Evolutionary conservation across 2,329 filamentous ascomycete species (phyloP), one percentile per base, ranked within the genome.

Genomic region (Thermoascus crustaceus): DNA sequence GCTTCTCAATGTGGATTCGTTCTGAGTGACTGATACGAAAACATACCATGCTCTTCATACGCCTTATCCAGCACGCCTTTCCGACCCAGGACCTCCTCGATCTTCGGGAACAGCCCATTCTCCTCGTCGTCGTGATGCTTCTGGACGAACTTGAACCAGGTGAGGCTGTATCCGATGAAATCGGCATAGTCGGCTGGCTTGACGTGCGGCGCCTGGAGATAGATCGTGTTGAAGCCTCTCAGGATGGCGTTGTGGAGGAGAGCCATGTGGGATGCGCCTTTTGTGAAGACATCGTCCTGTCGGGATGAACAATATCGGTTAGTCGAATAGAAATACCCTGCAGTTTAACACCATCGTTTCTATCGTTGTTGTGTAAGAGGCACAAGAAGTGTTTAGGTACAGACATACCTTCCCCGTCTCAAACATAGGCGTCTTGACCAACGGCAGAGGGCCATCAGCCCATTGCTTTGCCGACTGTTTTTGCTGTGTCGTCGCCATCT

Each of bases 241-340:
- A 66, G 43, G 24, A 64, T 56, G 0, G 57, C 47, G 27, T 66
- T 66, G 45, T 66, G 62, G 7, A 64, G 50, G 23, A 59, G 48
- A 5, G 58, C 52, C 60, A 45, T 45, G 24, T 21, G 25, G 8
- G 25, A 29, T 5, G 25, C 25, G 4, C 25, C 25, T 7, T 29
- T 29, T 5, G 25, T 29, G 25, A 32, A 29, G 25, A 39, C 37
- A 35, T 39, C 14, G 22, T 36, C 11, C 37, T 39, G 14, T 34
- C 31, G 9, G 32, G 6, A 35, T 34, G 10, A 6, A 11, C n/a
- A 26, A 21, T 31, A 24, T 38, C 26, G 3, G 26, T 17, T n/a
- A 17, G 22, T 26, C n/a, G 4, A 13, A n/a, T 22, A 13, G n/a
- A n/a, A n/a, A n/a, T n/a, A n/a, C n/a, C n/a, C n/a, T n/a, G n/a